Conservation (phyloP, 108 stramenopile genomes). For the Epithemia pelagica region DNA sequence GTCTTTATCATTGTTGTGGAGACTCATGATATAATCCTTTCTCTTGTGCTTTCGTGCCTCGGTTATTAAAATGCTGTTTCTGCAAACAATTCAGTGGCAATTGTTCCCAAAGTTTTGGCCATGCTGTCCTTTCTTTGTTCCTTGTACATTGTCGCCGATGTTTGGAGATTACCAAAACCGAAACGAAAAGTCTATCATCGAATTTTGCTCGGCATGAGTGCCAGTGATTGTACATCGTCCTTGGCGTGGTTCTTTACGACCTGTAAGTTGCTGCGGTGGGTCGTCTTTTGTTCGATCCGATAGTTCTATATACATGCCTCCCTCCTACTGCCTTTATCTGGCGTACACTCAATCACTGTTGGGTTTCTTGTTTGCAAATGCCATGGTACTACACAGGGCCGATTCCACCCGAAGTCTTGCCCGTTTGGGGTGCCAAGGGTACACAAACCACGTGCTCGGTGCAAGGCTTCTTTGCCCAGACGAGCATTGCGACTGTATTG, state of each 20-base stretch:
- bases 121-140: background rate
- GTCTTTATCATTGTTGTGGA: no score
- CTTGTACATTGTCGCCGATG: background rate
- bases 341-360: no score
- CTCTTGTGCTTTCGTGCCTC: no score
- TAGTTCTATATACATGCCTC: no score
- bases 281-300: no score
- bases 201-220: background rate
- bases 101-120: background rate
- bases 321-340: no score
- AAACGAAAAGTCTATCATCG: background rate
- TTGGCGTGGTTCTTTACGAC: background rate
- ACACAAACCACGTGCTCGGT: constrained; percentile 19
- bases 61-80: no score
- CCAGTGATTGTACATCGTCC: background rate
- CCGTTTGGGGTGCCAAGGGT: constrained; percentile 5
- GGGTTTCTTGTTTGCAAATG: no score
- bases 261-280: no score
- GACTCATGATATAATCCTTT: no score
- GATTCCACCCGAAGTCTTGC: background rate
- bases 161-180: background rate
- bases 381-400: no score
- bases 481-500: constrained; percentile 19
- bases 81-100: background rate
- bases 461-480: constrained; percentile 39